Evolutionary conservation across 208 protist species (phyloP), one percentile per base, ranked within the genome.

Genomic region (Trypanosoma melophagium): DNA sequence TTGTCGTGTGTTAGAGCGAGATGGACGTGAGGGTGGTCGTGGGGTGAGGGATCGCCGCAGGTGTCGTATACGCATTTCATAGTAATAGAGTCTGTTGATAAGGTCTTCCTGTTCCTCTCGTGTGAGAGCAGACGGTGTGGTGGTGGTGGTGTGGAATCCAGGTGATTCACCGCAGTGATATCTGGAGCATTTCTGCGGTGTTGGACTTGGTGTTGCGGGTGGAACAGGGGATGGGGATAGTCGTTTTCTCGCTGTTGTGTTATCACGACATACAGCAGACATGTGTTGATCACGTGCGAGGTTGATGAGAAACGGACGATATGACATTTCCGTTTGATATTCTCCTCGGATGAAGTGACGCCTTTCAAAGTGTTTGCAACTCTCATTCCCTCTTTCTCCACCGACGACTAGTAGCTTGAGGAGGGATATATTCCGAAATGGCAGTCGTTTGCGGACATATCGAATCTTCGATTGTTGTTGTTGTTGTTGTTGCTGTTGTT

Each of bases 31-130:
- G 28, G 28, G 28, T 5, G 28, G 28, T 35, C 5, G 28, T 5
- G 28, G 28, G 5, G 1, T 35, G 1, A 35, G 5, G 28, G 5
- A 7, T 35, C 5, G 28, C 28, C 57, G 41, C 0, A 7, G 13
- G 7, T 38, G n/a, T 31, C n/a, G 57, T 49, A 49, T 49, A 10
- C 12, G 19, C 7, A 49, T 7, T 35, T n/a, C n/a, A 42, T n/a
- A 12, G 42, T 62, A 62, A 31, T 62, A 62, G 0, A 62, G 42
- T 25, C 57, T 16, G 3, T 62, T 28, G 22, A 62, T 51, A 45
- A 62, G 57, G 16, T 62, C 41, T 17, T 62, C 42, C n/a, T 51
- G 41, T 40, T 50, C 49, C 24, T 51, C 2, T 62, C 57, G 57
- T 51, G 57, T 62, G 24, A 62, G 57, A 4, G 52, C 19, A 22